Evolutionary conservation across 2,329 filamentous ascomycete genomes (phyloP).

Genomic region (Chrysoporthe deuterocubensis): DNA sequence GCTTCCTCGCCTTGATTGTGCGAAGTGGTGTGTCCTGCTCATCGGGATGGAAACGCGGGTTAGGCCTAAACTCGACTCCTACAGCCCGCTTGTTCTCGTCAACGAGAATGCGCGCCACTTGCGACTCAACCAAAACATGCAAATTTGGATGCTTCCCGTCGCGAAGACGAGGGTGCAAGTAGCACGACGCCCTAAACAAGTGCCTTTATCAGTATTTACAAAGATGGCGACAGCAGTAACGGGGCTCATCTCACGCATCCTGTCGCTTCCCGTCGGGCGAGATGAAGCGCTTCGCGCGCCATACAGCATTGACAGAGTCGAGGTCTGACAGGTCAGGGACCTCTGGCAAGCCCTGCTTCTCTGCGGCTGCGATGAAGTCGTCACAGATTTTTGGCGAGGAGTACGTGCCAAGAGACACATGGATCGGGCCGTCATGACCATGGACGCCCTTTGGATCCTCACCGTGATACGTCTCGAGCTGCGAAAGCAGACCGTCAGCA

Average conservation of each 20-base stretch:
- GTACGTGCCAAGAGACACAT: conserved; percentile 30
- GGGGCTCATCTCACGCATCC: conserved; percentile 45
- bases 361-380: conserved; percentile 50
- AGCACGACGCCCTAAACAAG: not conserved
- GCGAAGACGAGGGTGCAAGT: conserved; percentile 51
- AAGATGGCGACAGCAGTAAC: no score
- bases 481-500: no score
- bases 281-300: conserved; percentile 29
- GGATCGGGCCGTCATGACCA: conserved; percentile 53
- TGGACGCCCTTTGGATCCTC: conserved; percentile 36
- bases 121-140: conserved; percentile 56
- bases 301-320: conserved; percentile 39
- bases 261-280: conserved; percentile 52
- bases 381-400: conserved; percentile 38
- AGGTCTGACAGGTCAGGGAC: conserved; percentile 54
- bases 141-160: conserved; percentile 54
- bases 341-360: conserved; percentile 49
- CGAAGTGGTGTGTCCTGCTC: conserved; percentile 31
- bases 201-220: no score
- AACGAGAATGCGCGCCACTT: conserved; percentile 54
- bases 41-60: conserved; percentile 40
- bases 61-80: conserved; percentile 55
- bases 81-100: conserved; percentile 51
- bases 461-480: no score
- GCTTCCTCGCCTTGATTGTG: conserved; percentile 50